Conservation (phyloP, 2,329 filamentous ascomycete species). For the Fusarium poae region DNA sequence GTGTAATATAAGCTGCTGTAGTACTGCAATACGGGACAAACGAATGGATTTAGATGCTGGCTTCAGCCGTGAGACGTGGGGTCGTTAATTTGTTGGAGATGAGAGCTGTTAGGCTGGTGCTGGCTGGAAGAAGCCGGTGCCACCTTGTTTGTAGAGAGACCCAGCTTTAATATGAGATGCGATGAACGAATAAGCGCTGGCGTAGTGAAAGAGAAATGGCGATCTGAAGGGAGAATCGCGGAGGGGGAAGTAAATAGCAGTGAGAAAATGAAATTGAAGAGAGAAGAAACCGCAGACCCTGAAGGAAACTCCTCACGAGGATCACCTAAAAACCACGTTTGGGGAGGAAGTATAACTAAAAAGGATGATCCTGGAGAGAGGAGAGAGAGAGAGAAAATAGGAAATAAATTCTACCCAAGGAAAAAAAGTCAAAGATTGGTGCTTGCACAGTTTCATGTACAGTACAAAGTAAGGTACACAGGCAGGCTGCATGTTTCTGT, state of each 20-base stretch:
- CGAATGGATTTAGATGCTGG: conserved; percentile 1
- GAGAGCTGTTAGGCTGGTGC: conserved; percentile 21
- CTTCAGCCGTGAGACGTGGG: conserved; percentile 27
- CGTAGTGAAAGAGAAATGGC: conserved; percentile 2
- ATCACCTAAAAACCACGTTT: conserved; percentile 27
- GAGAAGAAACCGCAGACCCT: conserved; percentile 25
- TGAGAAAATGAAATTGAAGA: conserved; percentile 29
- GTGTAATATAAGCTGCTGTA: neutral
- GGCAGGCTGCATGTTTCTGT: neutral
- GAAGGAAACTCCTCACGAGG: conserved; percentile 35
- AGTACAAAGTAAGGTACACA: conserved; percentile 6
- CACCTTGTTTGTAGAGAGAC: conserved; percentile 9
- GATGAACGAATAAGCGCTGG: conserved; percentile 9
- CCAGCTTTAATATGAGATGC: conserved; percentile 5
- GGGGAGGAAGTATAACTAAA: conserved; percentile 4
- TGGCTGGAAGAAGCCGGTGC: conserved; percentile 10
- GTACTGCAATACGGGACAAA: conserved; percentile 8
- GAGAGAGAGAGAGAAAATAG: neutral
- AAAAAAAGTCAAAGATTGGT: neutral
- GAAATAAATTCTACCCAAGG: too few relatives aligned
- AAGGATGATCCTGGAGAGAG: conserved; percentile 19
- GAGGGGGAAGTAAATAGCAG: neutral
- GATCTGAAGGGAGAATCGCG: conserved; percentile 5
- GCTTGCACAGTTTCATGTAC: conserved; percentile 24
- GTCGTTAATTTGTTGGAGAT: conserved; percentile 22